Evolutionary conservation across 1,139 yeast species (phyloP), one percentile per base, ranked within the genome.

Genomic region (Suhomyces maxii): DNA sequence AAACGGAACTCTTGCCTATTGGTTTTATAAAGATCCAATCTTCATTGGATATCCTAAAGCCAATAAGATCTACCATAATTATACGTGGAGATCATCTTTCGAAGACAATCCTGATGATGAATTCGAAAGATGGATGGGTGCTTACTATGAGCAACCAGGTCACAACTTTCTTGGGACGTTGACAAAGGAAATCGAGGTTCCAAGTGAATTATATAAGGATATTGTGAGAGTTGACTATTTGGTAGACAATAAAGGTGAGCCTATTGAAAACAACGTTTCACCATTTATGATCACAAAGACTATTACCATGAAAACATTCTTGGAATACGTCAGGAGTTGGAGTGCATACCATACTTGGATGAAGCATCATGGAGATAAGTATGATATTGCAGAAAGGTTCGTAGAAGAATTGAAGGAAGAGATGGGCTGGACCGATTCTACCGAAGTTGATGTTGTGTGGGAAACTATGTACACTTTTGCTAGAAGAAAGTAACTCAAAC

Each of bases 91-190:
- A 14, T 49, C 53, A 12, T 61, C 67, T 1, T 44, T 52, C 8
- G 61, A 57, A 12, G 45, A 39, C 4, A 56, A 58, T 31, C 59
- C 52, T 6, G 73, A 69, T 3, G 68, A 68, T 33, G 75, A 67
- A 18, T 68, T 69, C 39, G 73, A 70, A 37, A 55, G 71, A 18
- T 75, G 68, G 47, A 59, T 73, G 39, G 79, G 79, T 0, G 73
- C 75, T 0, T 61, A 67, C 50, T 73, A 77, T 74, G 76, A 73
- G 51, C 73, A 71, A 46, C 79, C 79, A 1, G 79, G 79, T 4
- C 59, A 77, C 40, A 44, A 52, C n/a, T 65, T 68, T 28, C 56
- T 74, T 40, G 63, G 63, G 40, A 52, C 67, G 26, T 57, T 53
- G 40, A 64, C 65, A 51, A 51, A 49, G 7, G 68, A 58, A 13